These are phyloP conservation scores for Diplodia seriata DNA, from an alignment of 2,329 filamentous ascomycete species.

Conservation along the genomic window DNA sequence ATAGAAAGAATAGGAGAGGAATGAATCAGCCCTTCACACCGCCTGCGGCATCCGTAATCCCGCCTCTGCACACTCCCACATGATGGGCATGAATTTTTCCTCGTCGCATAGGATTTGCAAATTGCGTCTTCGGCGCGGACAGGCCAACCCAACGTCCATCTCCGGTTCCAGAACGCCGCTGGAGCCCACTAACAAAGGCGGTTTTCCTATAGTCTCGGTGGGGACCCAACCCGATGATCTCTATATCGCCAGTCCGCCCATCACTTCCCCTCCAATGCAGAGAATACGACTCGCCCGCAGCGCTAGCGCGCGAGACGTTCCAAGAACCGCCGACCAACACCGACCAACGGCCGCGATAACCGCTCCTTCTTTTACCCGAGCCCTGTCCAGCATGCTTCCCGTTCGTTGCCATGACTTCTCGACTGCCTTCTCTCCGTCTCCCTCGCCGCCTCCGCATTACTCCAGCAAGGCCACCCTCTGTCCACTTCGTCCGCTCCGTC, in stretches of 20 bases:
- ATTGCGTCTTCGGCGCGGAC: slow-evolving; percentile 14
- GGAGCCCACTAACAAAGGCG: no score
- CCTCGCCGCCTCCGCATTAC: not conserved
- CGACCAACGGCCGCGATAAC: slow-evolving; percentile 1
- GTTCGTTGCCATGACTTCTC: not conserved
- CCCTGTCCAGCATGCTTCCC: not conserved
- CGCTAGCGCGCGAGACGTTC: not conserved
- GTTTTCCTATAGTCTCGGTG: slow-evolving; percentile 18
- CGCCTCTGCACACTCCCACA: not conserved
- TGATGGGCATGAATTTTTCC: slow-evolving; percentile 5
- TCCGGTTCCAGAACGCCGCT: not conserved
- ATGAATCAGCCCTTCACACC: slow-evolving; percentile 5
- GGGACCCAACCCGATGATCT: slow-evolving; percentile 18
- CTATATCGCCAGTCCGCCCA: slow-evolving; percentile 14
- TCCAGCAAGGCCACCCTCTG: not conserved
- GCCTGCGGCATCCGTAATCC: slow-evolving; percentile 1
- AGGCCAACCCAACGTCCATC: slow-evolving; percentile 3
- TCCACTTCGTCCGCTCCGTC: not conserved
- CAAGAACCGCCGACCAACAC: not conserved
- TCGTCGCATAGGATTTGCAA: slow-evolving; percentile 14
- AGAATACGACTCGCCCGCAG: not conserved
- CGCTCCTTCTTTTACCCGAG: not conserved
- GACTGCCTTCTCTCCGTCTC: no score
- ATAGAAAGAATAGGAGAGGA: not conserved
- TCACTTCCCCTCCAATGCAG: slow-evolving; percentile 5